A percentile compares a stretch with the other conserved stretches of the same genome.
phyloP scores from a whole-genome alignment of 73 alveolate genomes.

The Vitrella brassicaformis region DNA sequence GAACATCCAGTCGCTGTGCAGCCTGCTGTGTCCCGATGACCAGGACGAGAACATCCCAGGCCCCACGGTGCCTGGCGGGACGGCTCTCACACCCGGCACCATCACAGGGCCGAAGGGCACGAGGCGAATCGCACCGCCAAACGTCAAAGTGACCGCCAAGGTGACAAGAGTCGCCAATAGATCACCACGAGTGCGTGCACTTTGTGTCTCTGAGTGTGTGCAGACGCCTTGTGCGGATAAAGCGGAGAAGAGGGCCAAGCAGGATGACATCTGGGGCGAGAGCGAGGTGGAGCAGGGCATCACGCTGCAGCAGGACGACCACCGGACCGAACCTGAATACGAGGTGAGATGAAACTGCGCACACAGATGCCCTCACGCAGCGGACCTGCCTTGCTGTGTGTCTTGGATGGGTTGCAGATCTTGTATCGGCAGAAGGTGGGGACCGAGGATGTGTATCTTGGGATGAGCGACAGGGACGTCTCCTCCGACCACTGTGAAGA shows the following conservation, averaged over 20 bases:
- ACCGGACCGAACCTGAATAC: constrained; percentile 11
- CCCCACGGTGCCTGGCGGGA: no score
- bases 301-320: constrained; percentile 7
- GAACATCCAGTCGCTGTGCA: no score
- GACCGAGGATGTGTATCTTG: constrained; percentile 69
- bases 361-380: no score
- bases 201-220: no score
- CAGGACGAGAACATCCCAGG: no score
- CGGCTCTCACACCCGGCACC: no score
- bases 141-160: not conserved
- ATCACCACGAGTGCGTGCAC: not conserved
- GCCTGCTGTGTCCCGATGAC: no score
- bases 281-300: not conserved
- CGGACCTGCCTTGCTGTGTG: no score
- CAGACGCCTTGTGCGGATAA: no score
- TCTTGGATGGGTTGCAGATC: no score
- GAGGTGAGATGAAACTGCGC: no score
- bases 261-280: not conserved
- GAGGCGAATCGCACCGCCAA: not conserved
- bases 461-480: constrained; percentile 59
- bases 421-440: constrained; percentile 57
- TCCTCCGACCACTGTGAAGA: constrained; percentile 45
- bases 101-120: no score
- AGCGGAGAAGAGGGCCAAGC: not conserved
- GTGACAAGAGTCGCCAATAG: not conserved